Conservation (phyloP, 2,329 filamentous ascomycete species). For the Rugonectria rugulosa region DNA sequence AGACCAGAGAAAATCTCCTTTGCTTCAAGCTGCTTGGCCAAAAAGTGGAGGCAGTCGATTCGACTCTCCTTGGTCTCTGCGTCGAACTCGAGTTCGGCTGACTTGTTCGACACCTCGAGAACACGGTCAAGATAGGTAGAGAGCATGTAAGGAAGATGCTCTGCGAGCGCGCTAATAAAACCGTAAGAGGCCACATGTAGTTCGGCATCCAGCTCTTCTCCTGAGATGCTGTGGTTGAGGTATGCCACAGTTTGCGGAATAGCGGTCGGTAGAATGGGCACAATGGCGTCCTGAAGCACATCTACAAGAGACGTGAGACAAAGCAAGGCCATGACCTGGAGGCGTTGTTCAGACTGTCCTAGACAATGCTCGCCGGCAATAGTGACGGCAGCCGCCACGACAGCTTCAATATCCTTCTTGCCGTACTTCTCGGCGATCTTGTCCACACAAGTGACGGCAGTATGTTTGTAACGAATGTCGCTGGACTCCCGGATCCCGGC, state of each 20-base stretch:
- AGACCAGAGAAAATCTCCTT: constrained; percentile 79
- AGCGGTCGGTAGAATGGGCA: constrained; percentile 80
- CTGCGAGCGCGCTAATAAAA: constrained; percentile 79
- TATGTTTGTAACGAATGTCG: constrained; percentile 80
- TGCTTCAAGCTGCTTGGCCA: constrained; percentile 80
- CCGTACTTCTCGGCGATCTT: constrained; percentile 95
- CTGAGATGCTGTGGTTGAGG: constrained; percentile 67
- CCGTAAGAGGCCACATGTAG: constrained; percentile 85
- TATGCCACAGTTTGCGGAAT: constrained; percentile 77
- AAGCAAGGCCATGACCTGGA: constrained; percentile 84
- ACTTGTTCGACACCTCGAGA: constrained; percentile 75
- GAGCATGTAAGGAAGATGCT: constrained; percentile 90
- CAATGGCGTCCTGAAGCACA: constrained; percentile 84
- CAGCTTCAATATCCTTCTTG: constrained; percentile 83
- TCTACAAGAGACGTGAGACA: constrained; percentile 91
- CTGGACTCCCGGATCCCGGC: constrained; percentile 76
- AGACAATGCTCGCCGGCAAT: constrained; percentile 81
- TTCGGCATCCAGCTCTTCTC: constrained; percentile 62
- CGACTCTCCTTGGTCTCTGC: constrained; percentile 71
- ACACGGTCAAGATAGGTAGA: constrained; percentile 78
- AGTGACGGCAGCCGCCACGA: constrained; percentile 76
- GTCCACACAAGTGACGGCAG: constrained; percentile 88
- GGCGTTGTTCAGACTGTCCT: constrained; percentile 73
- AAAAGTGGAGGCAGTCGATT: constrained; percentile 72
- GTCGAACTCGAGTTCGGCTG: constrained; percentile 68